Evolutionary conservation across 257 asterid species (phyloP), one percentile per base, ranked within the genome.

Genomic region (Nicotiana benthamiana): DNA sequence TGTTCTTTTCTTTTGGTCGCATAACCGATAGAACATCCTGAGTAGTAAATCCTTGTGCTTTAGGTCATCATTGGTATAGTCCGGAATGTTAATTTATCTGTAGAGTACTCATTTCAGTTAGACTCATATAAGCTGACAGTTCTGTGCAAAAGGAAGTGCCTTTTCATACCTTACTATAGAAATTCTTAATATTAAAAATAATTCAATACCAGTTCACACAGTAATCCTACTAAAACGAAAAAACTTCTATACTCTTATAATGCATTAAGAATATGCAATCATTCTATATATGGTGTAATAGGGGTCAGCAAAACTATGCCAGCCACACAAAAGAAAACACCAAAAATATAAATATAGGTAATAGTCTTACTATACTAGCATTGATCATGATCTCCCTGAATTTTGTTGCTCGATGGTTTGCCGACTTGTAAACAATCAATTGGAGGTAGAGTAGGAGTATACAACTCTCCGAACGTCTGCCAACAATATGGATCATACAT

Each of bases 401-500:
- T 64, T 78, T 84, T 84, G 81, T 87, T 95, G 80, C 89, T 84
- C n/a, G 96, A 52, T 24, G 98, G 99, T 85, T 90, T 94, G 1
- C 97, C 97, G 1, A 86, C 46, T 66, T 82, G 90, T 26, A 96
- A 56, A 61, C 99, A 96, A n/a, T 81, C 78, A 5, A 96, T 84
- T 0, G 97, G 97, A 61, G 99, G 99, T 15, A 88, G 52, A 0
- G 97, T 84, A 0, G 97, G 97, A 53, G 99, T 63, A 40, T 80
- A 88, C n/a, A 92, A 85, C 83, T 92, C 91, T 4, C 99, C 99
- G 56, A 86, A 96, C 0, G 97, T 80, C 82, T 91, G 89, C 99
- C 99, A 96, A 79, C 99, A 96, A 12, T 51, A 96, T 24, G 99
- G 97, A 32, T 94, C 97, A 8, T 94, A 94, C 94, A 96, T 83